These are phyloP conservation scores for Prunus mira DNA, from an alignment of 306 rosid species.

Conservation along the genomic window DNA sequence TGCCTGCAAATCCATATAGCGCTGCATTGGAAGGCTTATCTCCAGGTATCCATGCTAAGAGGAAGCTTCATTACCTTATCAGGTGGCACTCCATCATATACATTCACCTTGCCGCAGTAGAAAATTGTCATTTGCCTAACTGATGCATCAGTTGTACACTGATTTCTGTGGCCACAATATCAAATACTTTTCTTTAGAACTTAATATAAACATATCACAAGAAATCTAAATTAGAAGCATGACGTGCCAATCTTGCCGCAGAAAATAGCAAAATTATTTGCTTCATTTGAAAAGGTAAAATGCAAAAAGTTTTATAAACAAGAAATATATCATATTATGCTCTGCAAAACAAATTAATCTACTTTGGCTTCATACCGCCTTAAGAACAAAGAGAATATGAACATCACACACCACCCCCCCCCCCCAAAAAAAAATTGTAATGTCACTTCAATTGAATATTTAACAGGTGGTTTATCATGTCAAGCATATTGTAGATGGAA, in stretches of 20 bases:
- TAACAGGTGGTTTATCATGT: background rate
- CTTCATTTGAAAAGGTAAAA: background rate
- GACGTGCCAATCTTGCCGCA: background rate
- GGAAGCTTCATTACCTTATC: slow-evolving; percentile 67
- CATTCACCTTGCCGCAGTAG: slow-evolving; percentile 97
- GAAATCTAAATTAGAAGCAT: background rate
- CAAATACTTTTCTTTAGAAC: slow-evolving; percentile 13
- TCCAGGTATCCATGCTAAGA: slow-evolving; percentile 36
- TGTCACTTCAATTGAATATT: background rate
- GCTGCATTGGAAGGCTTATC: slow-evolving; percentile 41
- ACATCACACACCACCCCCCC: background rate
- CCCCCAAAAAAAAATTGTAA: background rate
- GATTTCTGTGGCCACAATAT: slow-evolving; percentile 55
- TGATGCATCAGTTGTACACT: slow-evolving; percentile 44
- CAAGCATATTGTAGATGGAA: background rate
- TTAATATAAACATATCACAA: background rate
- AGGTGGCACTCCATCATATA: slow-evolving; percentile 78
- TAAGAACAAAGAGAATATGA: background rate
- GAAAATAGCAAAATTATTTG: background rate
- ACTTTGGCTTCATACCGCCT: background rate
- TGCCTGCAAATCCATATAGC: slow-evolving; percentile 77
- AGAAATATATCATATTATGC: background rate
- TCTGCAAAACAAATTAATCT: background rate
- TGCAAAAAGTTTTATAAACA: background rate
- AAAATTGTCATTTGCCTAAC: slow-evolving; percentile 88